Evolutionary conservation across 148 eudicot genomes (phyloP), one percentile per base, ranked within the genome.

Genomic region (Fagopyrum tataricum): DNA sequence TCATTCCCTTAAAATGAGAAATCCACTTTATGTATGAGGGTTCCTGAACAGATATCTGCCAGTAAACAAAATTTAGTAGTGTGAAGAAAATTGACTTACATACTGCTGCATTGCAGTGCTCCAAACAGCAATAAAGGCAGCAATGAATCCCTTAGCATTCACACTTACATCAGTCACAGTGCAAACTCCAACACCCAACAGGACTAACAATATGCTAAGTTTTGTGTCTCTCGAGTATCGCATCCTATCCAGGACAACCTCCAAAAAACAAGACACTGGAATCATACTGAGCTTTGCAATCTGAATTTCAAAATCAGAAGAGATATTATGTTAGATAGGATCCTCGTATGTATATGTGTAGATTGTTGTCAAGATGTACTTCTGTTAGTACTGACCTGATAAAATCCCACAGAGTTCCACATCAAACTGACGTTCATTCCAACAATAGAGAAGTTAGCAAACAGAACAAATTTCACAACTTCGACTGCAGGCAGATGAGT

Each of bases 341-440:
- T 40, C 23, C 37, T n/a, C 24, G 10, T 40, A 23, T 31, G 7
- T 61, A 61, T 23, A 21, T 4, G 12, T 21, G 20, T 61, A 51
- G 10, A 17, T 51, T 37, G 46, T 40, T 43, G 40, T 69, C 52
- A 71, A 78, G 40, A 24, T 43, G 39, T 20, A n/a, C 40, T 55
- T 41, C 13, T 8, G 62, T 39, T 23, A 18, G 53, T 14, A 67
- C 76, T 49, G 55, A 81, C 77, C 81, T 78, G 81, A 81, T 76
- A 79, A 59, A 81, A 81, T 23, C 79, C 77, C 73, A 80, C 82
- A 20, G 82, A 80, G 72, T 80, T 80, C 82, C 82, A 80, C 82
- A 80, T 80, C 67, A 80, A 76, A 74, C 82, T 80, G 24, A 80
- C 82, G 48, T 81, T 81, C 83, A 81, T 81, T 51, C 83, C 83